Evolutionary conservation across 495 filamentous ascomycete genomes (phyloP).

Genomic region (Penicillium subrubescens): DNA sequence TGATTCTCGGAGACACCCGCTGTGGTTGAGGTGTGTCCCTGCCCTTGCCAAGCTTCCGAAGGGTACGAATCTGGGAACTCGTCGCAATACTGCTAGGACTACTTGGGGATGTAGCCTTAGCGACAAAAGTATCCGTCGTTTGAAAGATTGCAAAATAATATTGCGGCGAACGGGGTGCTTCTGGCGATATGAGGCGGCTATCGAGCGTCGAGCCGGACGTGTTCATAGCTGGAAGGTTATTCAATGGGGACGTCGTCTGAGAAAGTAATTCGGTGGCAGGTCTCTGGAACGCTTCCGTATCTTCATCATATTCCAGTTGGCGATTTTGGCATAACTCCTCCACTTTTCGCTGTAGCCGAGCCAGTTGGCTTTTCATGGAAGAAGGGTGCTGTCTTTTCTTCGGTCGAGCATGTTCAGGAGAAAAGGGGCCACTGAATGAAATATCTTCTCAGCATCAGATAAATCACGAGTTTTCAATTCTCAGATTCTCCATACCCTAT

Average conservation of each 20-base stretch:
- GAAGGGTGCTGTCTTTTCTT: background rate
- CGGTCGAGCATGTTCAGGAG: background rate
- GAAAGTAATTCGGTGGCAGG: background rate
- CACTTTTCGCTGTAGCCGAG: conserved; percentile 1
- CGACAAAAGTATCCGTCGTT: background rate
- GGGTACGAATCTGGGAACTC: background rate
- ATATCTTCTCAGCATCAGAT: background rate
- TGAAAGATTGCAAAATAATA: background rate
- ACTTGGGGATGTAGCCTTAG: background rate
- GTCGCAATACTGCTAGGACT: background rate
- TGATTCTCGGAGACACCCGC: background rate
- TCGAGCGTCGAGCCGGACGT: background rate
- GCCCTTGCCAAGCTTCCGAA: background rate
- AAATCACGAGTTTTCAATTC: background rate
- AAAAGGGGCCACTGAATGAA: background rate
- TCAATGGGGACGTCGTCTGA: background rate
- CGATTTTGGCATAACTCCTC: background rate
- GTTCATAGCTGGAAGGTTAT: background rate
- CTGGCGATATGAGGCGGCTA: background rate
- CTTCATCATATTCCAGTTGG: background rate
- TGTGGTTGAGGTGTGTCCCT: background rate
- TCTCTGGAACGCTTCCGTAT: background rate
- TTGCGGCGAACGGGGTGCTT: background rate
- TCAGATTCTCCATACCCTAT: background rate
- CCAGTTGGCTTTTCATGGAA: background rate